Evolutionary conservation across 768 basidiomycete species (phyloP).

Genomic region (Lactarius indigo): DNA sequence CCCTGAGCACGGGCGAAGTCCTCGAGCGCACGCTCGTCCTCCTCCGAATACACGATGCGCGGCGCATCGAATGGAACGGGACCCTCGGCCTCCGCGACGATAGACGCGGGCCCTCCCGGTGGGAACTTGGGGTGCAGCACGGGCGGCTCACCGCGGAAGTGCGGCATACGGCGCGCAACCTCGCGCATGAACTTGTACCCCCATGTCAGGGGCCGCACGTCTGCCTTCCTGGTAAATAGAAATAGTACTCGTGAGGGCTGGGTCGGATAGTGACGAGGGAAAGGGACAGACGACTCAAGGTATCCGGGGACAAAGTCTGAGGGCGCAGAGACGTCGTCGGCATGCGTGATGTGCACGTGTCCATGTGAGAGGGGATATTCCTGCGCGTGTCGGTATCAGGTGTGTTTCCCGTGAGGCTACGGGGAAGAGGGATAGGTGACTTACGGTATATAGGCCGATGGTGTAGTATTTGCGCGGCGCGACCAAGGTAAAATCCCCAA

Average conservation of each 20-base stretch:
- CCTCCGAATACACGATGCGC: slow-evolving; percentile 33
- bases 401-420: background rate
- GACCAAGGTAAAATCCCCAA: background rate
- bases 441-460: slow-evolving; percentile 9
- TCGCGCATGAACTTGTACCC: slow-evolving; percentile 56
- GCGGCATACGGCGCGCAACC: slow-evolving; percentile 48
- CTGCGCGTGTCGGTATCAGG: background rate
- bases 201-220: slow-evolving; percentile 45
- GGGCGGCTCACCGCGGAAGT: slow-evolving; percentile 34
- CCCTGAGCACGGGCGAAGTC: slow-evolving; percentile 27
- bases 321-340: slow-evolving; percentile 26
- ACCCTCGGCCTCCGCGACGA: slow-evolving; percentile 4
- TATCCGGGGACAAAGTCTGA: slow-evolving; percentile 27
- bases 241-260: too few species aligned
- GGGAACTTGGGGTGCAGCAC: slow-evolving; percentile 33
- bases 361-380: slow-evolving; percentile 25
- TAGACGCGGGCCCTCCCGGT: slow-evolving; percentile 30
- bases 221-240: slow-evolving; percentile 28
- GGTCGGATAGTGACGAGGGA: too few species aligned
- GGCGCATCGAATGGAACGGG: slow-evolving; percentile 30
- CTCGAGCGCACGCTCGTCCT: slow-evolving; percentile 36
- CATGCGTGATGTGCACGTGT: slow-evolving; percentile 25
- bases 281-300: slow-evolving; percentile 31
- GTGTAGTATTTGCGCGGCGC: slow-evolving; percentile 24
- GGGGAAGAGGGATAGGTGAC: background rate